Conservation (phyloP, 441 rosid genomes). For the Erodium texanum region DNA sequence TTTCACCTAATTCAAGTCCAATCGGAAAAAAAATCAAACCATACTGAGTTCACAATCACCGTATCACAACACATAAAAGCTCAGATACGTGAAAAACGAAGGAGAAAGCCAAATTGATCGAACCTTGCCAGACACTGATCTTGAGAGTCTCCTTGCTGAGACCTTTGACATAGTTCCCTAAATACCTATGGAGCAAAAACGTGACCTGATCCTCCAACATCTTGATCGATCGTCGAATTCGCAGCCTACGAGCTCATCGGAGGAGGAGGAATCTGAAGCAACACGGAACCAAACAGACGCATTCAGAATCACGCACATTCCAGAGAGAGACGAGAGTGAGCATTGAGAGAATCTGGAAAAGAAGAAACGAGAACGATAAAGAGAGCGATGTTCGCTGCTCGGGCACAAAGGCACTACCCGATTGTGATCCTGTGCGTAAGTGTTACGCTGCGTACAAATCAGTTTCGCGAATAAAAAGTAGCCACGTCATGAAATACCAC, state of each 20-base stretch:
- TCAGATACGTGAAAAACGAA: not conserved
- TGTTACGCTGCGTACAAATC: not conserved
- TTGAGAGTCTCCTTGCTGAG: constrained; percentile 90
- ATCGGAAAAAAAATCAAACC: not conserved
- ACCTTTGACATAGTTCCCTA: constrained; percentile 85
- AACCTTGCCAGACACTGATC: constrained; percentile 95
- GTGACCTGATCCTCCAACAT: constrained; percentile 99
- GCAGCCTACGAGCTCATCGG: not conserved
- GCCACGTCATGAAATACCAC: not conserved
- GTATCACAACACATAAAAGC: not conserved
- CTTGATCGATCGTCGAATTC: constrained; percentile 20
- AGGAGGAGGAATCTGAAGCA: no score
- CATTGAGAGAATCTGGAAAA: not conserved
- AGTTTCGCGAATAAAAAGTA: not conserved
- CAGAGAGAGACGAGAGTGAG: not conserved
- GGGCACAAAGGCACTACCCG: no score
- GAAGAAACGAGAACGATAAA: not conserved
- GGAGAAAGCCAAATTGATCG: constrained; percentile 9
- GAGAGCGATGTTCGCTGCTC: not conserved
- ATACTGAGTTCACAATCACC: not conserved
- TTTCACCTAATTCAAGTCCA: not conserved
- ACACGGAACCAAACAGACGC: not conserved
- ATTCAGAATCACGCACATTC: not conserved
- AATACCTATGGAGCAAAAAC: constrained; percentile 64
- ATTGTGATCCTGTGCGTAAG: not conserved